Percentiles rank a stretch among this genome's conserved stretches.
Evolutionary conservation across 1,284 basidiomycete species (phyloP).

Genomic region (Sphaerobolus stellatus): DNA sequence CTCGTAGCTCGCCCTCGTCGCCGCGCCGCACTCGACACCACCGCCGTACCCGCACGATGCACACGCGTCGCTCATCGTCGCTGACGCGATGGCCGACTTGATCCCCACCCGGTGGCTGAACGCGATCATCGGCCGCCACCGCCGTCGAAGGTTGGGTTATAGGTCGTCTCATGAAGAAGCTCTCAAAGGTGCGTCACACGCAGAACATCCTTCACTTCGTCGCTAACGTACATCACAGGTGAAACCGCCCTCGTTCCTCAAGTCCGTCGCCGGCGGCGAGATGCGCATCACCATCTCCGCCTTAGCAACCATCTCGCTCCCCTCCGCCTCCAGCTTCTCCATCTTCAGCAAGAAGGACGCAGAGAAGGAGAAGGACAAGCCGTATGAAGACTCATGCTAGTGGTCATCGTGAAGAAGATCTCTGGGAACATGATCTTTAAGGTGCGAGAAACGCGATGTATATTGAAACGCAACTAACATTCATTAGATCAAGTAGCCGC

Average conservation of each 20-base stretch:
- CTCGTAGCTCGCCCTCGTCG: constrained; percentile 88
- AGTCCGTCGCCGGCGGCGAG: constrained; percentile 73
- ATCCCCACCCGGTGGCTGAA: constrained; percentile 98
- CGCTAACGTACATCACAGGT: no score
- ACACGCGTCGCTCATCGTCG: constrained; percentile 85
- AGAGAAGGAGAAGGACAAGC: constrained; percentile 56
- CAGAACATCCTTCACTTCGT: no score
- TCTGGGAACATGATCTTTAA: constrained; percentile 90
- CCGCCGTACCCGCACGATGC: constrained; percentile 68
- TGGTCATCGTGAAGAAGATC: constrained; percentile 81
- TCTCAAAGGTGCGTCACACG: constrained; percentile 60
- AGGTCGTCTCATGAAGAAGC: constrained; percentile 87
- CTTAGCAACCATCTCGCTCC: constrained; percentile 78
- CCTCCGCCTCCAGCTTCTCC: constrained; percentile 6
- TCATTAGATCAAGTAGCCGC: constrained; percentile 81
- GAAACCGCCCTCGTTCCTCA: constrained; percentile 83
- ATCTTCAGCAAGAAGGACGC: constrained; percentile 4
- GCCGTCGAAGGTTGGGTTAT: constrained; percentile 84
- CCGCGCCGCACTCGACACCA: constrained; percentile 63
- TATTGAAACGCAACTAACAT: neutral
- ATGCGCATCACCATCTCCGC: constrained; percentile 88
- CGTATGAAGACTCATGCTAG: constrained; percentile 87
- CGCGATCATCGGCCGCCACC: constrained; percentile 83
- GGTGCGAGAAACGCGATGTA: constrained; percentile 22
- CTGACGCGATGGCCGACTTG: constrained; percentile 89